phyloP scores from a whole-genome alignment of 2,329 filamentous ascomycete species.

The Arthrobotrys sinensis region DNA sequence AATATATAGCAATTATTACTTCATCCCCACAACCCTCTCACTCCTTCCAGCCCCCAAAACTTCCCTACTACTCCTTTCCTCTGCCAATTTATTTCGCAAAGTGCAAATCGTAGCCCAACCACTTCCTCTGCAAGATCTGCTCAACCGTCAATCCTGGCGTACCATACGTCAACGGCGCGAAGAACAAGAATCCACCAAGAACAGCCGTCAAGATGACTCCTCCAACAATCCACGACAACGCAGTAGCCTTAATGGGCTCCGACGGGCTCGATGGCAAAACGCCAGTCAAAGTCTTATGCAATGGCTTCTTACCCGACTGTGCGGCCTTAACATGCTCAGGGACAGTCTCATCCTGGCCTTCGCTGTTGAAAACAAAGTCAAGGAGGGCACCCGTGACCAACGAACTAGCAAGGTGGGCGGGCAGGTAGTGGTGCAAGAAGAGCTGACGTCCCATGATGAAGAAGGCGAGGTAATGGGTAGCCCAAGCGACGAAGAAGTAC shows the following conservation, averaged over 20 bases:
- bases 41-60: background rate
- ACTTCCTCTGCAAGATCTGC: constrained; percentile 87
- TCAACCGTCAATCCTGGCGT: constrained; percentile 87
- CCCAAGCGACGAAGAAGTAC: constrained; percentile 99
- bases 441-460: constrained; percentile 98
- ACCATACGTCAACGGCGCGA: constrained; percentile 94
- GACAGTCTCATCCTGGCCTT: constrained; percentile 77
- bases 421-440: constrained; percentile 97
- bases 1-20: background rate
- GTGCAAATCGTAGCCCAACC: constrained; percentile 96
- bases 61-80: background rate
- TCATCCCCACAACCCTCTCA: background rate
- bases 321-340: constrained; percentile 65
- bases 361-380: constrained; percentile 95
- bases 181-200: constrained; percentile 86
- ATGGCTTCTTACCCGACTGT: constrained; percentile 66
- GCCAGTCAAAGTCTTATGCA: constrained; percentile 66
- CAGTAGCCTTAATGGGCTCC: constrained; percentile 29
- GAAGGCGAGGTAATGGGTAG: constrained; percentile 96
- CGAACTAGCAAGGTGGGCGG: constrained; percentile 90
- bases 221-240: constrained; percentile 80
- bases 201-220: constrained; percentile 78
- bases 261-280: constrained; percentile 53
- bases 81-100: constrained; percentile 85
- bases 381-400: constrained; percentile 91